Base-by-base conservation (phyloP, 768 basidiomycete species). In the Gloeopeniophorella convolvens region DNA sequence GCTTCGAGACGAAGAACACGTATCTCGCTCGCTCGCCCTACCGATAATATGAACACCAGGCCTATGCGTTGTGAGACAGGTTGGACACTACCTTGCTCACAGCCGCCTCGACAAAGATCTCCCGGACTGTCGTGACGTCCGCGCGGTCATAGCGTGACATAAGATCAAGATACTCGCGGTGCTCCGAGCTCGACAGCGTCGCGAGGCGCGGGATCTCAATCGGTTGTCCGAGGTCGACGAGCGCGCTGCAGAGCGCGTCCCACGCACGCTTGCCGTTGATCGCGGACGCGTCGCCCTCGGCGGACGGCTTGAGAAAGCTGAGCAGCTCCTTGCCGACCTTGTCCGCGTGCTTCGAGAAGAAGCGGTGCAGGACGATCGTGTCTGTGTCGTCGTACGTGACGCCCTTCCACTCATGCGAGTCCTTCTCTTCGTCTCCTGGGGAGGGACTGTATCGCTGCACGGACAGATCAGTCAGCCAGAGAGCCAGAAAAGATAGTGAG, bases 311-410 rank as follows among this genome's bases (percentile, higher is more conserved):
- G 13, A 80, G 75, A 10, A 82, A 72, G 60, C 87, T 88, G 12
- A 92, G 75, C 4, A 92, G 70, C 58, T 91, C 89, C 63, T 89
- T 89, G 26, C 90, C 89, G 45, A 92, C 84, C 62, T 88, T 89
- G 64, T 91, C 89, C 3, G 85, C 83, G 58, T 91, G 85, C 52
- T 82, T 86, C 59, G 86, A 79, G 60, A 90, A 82, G 69, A 88
- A 90, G 9, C 89, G 80, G 62, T 91, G 89, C 10, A 90, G 70
- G 11, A 91, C 83, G 31, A 90, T 80, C 33, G 82, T 77, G 60
- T 92, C 89, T 0, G 89, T 88, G 55, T 91, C 86, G 57, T 91
- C 89, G 33, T 84, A 79, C 3, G 82, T 79, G n/a, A 79, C 81
- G 16, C 87, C 72, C 31, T 81, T 65, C 85, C 85, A 88, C 59